A percentile compares a stretch with the other conserved stretches of the same genome.
phyloP scores from a whole-genome alignment of 2,329 filamentous ascomycete species.

The Sporothrix mexicana region DNA sequence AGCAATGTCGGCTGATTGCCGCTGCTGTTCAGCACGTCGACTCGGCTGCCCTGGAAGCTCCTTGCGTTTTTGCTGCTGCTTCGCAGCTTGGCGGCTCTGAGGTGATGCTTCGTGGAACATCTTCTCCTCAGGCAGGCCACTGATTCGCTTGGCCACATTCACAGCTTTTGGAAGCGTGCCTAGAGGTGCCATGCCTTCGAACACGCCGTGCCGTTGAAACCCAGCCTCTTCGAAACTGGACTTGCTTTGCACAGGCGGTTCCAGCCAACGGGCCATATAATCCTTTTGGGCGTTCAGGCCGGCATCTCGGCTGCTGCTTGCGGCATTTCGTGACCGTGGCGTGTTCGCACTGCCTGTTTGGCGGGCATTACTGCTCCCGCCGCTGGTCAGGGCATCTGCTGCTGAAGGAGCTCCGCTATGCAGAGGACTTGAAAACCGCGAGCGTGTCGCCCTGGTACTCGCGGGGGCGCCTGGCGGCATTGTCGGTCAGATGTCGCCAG shows the following conservation, averaged over 20 bases:
- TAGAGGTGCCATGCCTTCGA: conserved; percentile 83
- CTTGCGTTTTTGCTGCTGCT: conserved; percentile 28
- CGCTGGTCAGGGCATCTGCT: conserved; percentile 32
- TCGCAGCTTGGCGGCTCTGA: not conserved
- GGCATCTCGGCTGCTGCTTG: conserved; percentile 29
- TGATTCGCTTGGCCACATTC: conserved; percentile 55
- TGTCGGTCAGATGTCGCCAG: conserved; percentile 28
- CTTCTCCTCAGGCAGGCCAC: conserved; percentile 34
- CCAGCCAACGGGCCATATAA: conserved; percentile 64
- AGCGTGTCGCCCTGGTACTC: conserved; percentile 58
- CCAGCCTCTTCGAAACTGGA: conserved; percentile 81
- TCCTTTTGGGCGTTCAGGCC: conserved; percentile 50
- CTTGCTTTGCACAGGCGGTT: conserved; percentile 63
- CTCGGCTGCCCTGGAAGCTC: not conserved
- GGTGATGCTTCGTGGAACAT: conserved; percentile 28
- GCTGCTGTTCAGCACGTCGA: conserved; percentile 10
- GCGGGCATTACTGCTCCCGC: not conserved
- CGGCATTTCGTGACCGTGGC: conserved; percentile 35
- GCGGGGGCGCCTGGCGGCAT: conserved; percentile 48
- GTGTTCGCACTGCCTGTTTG: conserved; percentile 21
- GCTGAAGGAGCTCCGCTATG: conserved; percentile 40
- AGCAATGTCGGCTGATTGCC: not conserved
- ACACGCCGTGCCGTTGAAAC: conserved; percentile 73
- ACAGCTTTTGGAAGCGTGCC: conserved; percentile 72
- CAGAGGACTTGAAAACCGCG: conserved; percentile 63